These are phyloP conservation scores for Fraxinus paxiana DNA, from an alignment of 305 asterid genomes.

Conservation along the genomic window DNA sequence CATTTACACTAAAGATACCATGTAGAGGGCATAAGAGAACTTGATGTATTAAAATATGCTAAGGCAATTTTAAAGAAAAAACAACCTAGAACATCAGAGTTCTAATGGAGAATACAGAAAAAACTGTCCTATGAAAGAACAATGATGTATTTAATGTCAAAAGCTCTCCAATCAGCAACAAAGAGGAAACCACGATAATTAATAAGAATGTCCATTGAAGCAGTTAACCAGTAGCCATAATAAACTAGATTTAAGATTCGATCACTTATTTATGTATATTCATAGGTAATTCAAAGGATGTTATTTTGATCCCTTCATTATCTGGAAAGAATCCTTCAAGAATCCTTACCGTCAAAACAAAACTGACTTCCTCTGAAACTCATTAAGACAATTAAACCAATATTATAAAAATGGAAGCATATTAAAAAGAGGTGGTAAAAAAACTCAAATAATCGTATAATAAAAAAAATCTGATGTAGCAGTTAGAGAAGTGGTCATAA, in stretches of 20 bases:
- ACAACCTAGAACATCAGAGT: not conserved
- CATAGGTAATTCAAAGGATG: not conserved
- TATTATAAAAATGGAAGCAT: conserved; percentile 1
- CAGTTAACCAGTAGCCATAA: not conserved
- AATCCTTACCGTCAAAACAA: not conserved
- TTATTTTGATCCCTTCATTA: not conserved
- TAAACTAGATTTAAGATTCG: not conserved
- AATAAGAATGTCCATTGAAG: not conserved
- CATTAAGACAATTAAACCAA: not conserved
- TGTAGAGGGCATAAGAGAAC: not conserved
- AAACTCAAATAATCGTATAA: not conserved
- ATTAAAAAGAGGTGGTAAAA: not conserved
- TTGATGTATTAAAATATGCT: not conserved
- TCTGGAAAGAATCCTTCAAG: not conserved
- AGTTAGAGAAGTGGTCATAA: not conserved
- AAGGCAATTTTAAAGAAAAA: not conserved
- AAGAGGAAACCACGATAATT: not conserved
- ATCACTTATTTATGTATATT: not conserved
- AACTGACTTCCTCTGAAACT: not conserved
- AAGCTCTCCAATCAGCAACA: not conserved
- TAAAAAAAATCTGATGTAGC: not conserved
- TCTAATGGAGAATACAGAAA: not conserved
- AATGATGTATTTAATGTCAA: not conserved
- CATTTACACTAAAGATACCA: not conserved
- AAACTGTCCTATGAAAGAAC: not conserved